These are phyloP conservation scores for Capillidium rhysosporum DNA, from an alignment of 371 early-diverging fungal species.

Conservation along the genomic window DNA sequence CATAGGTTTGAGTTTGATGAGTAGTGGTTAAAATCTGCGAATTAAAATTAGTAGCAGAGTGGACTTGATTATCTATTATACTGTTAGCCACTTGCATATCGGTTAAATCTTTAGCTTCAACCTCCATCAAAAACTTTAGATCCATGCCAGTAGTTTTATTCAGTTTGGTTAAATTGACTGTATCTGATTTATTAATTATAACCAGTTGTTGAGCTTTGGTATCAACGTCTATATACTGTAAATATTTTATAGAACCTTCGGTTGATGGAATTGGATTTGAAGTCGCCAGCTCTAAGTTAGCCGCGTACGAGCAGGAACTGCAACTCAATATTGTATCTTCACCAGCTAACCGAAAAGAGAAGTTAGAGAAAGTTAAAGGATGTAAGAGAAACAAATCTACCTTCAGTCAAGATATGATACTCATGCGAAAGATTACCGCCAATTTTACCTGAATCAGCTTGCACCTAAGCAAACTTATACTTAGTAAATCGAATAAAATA, in stretches of 20 bases:
- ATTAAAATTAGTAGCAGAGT: neutral
- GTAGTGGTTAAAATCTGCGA: neutral
- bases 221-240: neutral
- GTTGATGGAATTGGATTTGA: constrained; percentile 9
- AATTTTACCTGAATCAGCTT: constrained; percentile 82
- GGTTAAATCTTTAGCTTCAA: too few relatives aligned
- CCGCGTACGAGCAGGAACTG: constrained; percentile 43
- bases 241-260: too few relatives aligned
- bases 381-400: constrained; percentile 12
- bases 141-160: neutral
- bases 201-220: neutral
- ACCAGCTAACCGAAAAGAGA: constrained; percentile 22
- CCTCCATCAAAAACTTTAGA: neutral
- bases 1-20: constrained; percentile 15
- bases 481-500: too few relatives aligned
- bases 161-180: neutral
- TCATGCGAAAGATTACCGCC: constrained; percentile 78
- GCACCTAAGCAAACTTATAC: constrained; percentile 10
- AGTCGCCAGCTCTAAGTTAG: constrained; percentile 54
- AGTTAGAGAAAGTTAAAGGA: neutral
- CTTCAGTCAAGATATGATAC: constrained; percentile 54
- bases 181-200: neutral
- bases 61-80: neutral
- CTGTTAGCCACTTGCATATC: neutral
- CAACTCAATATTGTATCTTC: constrained; percentile 67